Conservation (phyloP, 2,329 filamentous ascomycete genomes). For the Capronia epimyces region DNA sequence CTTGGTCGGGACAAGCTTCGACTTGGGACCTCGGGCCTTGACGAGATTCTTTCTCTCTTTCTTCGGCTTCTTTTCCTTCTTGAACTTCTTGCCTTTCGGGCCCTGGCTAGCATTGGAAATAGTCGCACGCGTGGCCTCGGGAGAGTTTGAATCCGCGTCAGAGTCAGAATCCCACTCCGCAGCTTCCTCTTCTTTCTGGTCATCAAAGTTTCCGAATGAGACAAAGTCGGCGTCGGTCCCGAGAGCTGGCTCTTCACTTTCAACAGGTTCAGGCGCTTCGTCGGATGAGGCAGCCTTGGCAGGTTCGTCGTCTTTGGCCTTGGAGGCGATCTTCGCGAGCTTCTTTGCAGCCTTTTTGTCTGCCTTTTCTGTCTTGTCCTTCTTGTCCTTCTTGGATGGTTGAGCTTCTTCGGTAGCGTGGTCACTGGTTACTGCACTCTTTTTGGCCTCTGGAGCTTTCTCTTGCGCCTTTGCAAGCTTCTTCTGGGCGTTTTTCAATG, state of each 20-base stretch:
- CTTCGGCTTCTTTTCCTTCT: slow-evolving; percentile 14
- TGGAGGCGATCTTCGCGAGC: not conserved
- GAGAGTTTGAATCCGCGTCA: not conserved
- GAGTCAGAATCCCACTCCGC: no score
- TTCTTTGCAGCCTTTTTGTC: slow-evolving; percentile 1
- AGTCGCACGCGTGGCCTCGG: not conserved
- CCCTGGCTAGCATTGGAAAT: not conserved
- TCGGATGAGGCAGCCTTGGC: not conserved
- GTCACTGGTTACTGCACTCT: not conserved
- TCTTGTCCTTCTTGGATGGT: not conserved
- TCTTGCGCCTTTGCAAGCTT: not conserved
- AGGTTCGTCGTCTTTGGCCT: not conserved
- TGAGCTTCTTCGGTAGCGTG: not conserved
- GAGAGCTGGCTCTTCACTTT: not conserved
- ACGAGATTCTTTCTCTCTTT: slow-evolving; percentile 21
- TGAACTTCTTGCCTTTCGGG: slow-evolving; percentile 1
- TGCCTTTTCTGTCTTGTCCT: slow-evolving; percentile 7
- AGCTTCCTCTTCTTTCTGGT: not conserved
- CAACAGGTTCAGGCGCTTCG: not conserved
- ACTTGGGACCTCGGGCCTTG: slow-evolving; percentile 21
- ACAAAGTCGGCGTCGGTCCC: slow-evolving; percentile 16
- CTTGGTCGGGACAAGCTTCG: slow-evolving; percentile 12
- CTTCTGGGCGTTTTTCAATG: slow-evolving; percentile 5
- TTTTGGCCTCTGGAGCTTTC: not conserved
- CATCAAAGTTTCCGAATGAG: slow-evolving; percentile 11